Conservation (phyloP, 2,329 filamentous ascomycete species). For the Microdochium trichocladiopsis region DNA sequence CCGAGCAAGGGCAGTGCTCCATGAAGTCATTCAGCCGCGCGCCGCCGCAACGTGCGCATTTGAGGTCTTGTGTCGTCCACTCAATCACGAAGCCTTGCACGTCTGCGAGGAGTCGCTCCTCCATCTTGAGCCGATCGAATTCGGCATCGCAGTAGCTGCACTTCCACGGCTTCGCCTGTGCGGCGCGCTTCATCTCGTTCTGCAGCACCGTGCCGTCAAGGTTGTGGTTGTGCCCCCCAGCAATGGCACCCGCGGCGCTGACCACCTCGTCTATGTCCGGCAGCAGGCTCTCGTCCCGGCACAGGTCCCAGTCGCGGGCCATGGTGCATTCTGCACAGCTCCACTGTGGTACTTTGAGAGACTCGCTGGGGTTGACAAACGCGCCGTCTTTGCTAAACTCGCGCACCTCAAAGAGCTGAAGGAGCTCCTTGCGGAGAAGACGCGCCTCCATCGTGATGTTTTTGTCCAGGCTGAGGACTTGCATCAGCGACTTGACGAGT, state of each 20-base stretch:
- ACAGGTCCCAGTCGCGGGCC: constrained; percentile 83
- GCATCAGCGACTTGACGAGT: constrained; percentile 87
- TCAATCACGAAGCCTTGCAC: constrained; percentile 69
- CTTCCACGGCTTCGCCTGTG: constrained; percentile 51
- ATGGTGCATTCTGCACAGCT: constrained; percentile 89
- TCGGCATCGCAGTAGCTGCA: constrained; percentile 71
- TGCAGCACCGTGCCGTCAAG: constrained; percentile 3
- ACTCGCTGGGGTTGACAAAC: constrained; percentile 79
- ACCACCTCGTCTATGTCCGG: constrained; percentile 32
- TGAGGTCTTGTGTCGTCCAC: constrained; percentile 87
- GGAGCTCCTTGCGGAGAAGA: constrained; percentile 79
- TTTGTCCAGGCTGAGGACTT: constrained; percentile 85
- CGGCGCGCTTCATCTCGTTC: constrained; percentile 13
- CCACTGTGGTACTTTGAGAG: constrained; percentile 65
- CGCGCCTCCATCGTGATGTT: constrained; percentile 84
- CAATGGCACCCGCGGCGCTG: constrained; percentile 4
- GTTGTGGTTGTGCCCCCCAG: constrained; percentile 6
- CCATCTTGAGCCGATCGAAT: constrained; percentile 72
- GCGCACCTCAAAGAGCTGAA: constrained; percentile 85
- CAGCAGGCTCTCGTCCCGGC: constrained; percentile 77
- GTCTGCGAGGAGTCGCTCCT: constrained; percentile 72
- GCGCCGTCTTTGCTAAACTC: constrained; percentile 87
- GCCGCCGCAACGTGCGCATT: constrained; percentile 65
- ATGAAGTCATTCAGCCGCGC: constrained; percentile 86
- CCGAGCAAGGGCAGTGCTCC: constrained; percentile 93